Conservation (phyloP, 306 rosid species). For the Inga leiocalycina region DNA sequence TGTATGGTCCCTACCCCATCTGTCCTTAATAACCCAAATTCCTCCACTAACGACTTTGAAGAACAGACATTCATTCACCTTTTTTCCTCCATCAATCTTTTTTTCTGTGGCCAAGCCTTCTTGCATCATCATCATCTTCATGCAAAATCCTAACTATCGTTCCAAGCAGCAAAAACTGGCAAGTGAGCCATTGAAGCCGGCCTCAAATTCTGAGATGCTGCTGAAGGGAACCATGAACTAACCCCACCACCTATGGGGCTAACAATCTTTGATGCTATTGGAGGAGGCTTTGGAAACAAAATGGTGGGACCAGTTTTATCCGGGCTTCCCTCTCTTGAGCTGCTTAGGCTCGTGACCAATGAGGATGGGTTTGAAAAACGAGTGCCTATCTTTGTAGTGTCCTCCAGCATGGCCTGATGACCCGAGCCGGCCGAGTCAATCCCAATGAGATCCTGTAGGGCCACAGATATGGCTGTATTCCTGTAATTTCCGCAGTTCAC, state of each 20-base stretch:
- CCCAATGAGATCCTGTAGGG: constrained; percentile 65
- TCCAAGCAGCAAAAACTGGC: constrained; percentile 94
- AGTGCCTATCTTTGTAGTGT: constrained; percentile 45
- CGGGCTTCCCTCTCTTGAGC: constrained; percentile 88
- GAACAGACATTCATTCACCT: constrained; percentile 27
- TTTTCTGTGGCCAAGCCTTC: not conserved
- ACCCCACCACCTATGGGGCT: constrained; percentile 42
- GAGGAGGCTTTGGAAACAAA: constrained; percentile 50
- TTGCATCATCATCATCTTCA: constrained; percentile 10
- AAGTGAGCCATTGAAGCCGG: constrained; percentile 72
- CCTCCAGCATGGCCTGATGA: constrained; percentile 46
- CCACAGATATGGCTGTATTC: constrained; percentile 52
- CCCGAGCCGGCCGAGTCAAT: constrained; percentile 47
- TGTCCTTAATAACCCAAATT: constrained; percentile 43
- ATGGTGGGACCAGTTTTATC: constrained; percentile 60
- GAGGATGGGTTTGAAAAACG: constrained; percentile 83
- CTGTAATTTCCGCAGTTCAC: constrained; percentile 48
- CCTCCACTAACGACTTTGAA: constrained; percentile 46
- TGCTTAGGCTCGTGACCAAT: constrained; percentile 72
- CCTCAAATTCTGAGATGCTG: constrained; percentile 58
- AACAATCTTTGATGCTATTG: constrained; percentile 50
- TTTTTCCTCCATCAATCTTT: not conserved
- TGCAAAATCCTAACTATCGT: constrained; percentile 58
- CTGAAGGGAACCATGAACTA: constrained; percentile 72
- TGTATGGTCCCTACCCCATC: constrained; percentile 44